Evolutionary conservation across 257 asterid genomes (phyloP).

Genomic region (Jacaranda mimosifolia): DNA sequence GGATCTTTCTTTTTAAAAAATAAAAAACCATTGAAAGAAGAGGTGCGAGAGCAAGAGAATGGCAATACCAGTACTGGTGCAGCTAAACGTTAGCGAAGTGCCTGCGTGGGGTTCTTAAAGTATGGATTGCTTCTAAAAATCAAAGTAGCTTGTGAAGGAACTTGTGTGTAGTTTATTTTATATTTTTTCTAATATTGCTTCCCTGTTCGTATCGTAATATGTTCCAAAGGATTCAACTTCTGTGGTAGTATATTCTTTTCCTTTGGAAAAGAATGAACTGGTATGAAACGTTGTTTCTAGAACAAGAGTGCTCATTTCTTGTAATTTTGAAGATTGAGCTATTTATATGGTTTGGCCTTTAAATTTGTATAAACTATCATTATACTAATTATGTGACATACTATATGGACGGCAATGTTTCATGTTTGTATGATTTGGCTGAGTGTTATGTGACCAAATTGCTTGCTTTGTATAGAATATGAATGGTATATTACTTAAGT

Average conservation of each 20-base stretch:
- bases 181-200: neutral
- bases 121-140: conserved; percentile 88
- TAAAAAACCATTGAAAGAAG: no score
- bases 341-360: neutral
- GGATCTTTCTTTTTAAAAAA: no score
- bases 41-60: no score
- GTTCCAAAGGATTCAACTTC: neutral
- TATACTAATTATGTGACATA: neutral
- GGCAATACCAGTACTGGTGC: no score
- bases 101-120: conserved; percentile 88
- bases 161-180: conserved; percentile 69
- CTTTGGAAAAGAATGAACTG: neutral
- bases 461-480: conserved; percentile 2
- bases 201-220: neutral
- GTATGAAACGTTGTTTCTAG: conserved; percentile 11
- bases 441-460: neutral
- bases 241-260: neutral
- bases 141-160: conserved; percentile 95
- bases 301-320: neutral
- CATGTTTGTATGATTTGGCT: neutral
- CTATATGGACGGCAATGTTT: neutral
- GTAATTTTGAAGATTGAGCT: conserved; percentile 5
- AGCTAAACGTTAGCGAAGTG: conserved; percentile 42
- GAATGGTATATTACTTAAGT: neutral
- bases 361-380: neutral